Base-by-base conservation (phyloP, 179 eudicot species). In the Gypsophila paniculata region DNA sequence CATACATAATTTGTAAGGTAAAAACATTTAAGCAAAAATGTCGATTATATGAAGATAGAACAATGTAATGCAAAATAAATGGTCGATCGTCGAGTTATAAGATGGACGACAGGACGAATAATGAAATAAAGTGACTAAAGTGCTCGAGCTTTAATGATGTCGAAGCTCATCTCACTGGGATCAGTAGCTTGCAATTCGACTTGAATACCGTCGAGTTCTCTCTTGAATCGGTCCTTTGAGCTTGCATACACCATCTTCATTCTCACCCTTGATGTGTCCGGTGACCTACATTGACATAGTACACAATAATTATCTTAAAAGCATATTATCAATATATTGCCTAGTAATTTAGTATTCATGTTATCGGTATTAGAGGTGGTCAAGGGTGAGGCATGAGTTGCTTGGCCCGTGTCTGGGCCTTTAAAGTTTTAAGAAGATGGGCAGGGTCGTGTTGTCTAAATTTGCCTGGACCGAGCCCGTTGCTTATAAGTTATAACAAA, bases 201-300 rank as follows among this genome's bases (percentile, higher is more conserved):
- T 73, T 89, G 95, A 70, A 89, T 89, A 18, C 97, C 97, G 38
- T 91, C 97, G 23, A 91, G 82, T 77, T 91, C 95, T 76, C 97
- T 83, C 89, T 91, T 91, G 85, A 91, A 91, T 83, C 92, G 82
- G 69, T 91, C 97, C 79, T 88, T 88, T 58, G 96, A 86, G 85
- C 93, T 88, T 11, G 96, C 96, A 18, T 90, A 90, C 34, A 90
- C 93, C 96, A 90, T 90, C 91, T 90, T 90, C 96, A 90, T 90
- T 65, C 96, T 80, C 79, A 90, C 96, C 77, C 26, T 85, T 26
- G 96, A 82, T 55, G 87, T 77, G 21, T 88, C 96, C 1, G 96
- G 93, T 32, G 93, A 90, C 92, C 96, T 90, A 15, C 4, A 29
- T 29, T 29, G 1, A 29, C 34, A 29, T 29, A 1, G 34, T 29